Base-by-base conservation (phyloP, 2,329 filamentous ascomycete species). In the Hypoxylon rubiginosum region DNA sequence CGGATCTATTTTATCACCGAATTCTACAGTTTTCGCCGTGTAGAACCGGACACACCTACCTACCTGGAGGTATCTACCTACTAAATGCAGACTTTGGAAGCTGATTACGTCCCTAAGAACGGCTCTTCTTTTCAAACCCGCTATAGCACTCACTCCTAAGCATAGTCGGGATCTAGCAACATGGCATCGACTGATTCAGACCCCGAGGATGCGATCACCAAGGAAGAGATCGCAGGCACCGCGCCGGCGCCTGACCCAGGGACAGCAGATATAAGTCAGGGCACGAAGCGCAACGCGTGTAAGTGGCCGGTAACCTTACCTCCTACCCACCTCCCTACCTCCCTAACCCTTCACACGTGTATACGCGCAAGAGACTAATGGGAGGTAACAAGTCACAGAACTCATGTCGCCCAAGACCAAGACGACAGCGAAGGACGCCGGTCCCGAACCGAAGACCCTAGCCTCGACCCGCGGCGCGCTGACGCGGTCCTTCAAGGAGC, bases 341-440 rank as follows among this genome's bases (percentile, higher is more conserved):
- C 36, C 15, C 24, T 30, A 54, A 21, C 10, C 13, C 41, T 13
- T 15, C 19, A 15, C 26, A 56, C 21, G 53, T 21, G 34, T 34
- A 24, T 36, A 48, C n/a, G 17, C 53, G 30, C 13, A 17, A n/a
- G 17, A 28, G 46, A 51, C 46, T 61, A 19, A 60, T 28, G 36
- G 10, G 39, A 30, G n/a, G 32, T 21, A n/a, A 63, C 41, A 68
- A 75, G 68, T 90, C 75, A 75, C 84, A 54, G 83, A 87, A 66
- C 81, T 90, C 59, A 88, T 90, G 79, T 78, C 82, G 1, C 79
- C 81, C 13, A 86, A 84, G 72, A 73, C 77, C 49, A 85, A 85
- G 72, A 75, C 55, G 2, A n/a, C n/a, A n/a, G 66, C 56, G 4
- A 58, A 58, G 67, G 68, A 48, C n/a, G n/a, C n/a, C 74, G 77